phyloP scores from a whole-genome alignment of 805 yeast genomes.

The Ogataea populi-albae region DNA sequence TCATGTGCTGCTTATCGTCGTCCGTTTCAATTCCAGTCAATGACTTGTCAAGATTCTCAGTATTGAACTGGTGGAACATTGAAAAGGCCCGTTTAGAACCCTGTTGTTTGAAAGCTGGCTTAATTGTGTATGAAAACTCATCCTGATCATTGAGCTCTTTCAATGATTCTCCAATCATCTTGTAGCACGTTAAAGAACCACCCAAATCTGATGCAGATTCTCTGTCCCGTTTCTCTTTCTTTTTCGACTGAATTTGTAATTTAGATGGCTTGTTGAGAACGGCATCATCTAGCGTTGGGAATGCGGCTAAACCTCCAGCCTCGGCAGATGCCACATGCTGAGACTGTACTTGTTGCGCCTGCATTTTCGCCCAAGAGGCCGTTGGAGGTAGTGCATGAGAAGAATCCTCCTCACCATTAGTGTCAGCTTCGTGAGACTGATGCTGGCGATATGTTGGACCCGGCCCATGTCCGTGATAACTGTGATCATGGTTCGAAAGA shows the following conservation, averaged over 20 bases:
- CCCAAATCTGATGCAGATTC: conserved; percentile 20
- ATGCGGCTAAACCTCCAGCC: conserved; percentile 21
- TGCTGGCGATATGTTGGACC: background rate
- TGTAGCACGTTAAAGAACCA: conserved; percentile 25
- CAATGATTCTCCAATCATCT: conserved; percentile 26
- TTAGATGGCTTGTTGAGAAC: conserved; percentile 16
- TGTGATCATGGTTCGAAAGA: background rate
- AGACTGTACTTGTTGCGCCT: conserved; percentile 28
- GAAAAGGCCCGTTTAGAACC: conserved; percentile 11
- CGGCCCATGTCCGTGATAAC: background rate
- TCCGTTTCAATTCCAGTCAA: conserved; percentile 12
- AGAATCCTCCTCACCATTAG: conserved; percentile 15
- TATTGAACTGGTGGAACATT: conserved; percentile 25
- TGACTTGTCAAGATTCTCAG: conserved; percentile 14
- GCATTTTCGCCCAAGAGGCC: conserved; percentile 58
- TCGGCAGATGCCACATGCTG: conserved; percentile 19
- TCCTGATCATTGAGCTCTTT: conserved; percentile 24
- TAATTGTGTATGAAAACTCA: conserved; percentile 25
- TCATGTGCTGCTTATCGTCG: conserved; percentile 24
- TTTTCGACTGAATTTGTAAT: conserved; percentile 19
- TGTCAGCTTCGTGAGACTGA: conserved; percentile 1
- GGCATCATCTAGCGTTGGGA: conserved; percentile 32
- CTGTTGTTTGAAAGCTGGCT: conserved; percentile 20
- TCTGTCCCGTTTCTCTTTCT: conserved; percentile 29
- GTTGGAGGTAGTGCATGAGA: conserved; percentile 57